Conservation (phyloP, 352 stramenopile species). For the Globisporangium alternatum region DNA sequence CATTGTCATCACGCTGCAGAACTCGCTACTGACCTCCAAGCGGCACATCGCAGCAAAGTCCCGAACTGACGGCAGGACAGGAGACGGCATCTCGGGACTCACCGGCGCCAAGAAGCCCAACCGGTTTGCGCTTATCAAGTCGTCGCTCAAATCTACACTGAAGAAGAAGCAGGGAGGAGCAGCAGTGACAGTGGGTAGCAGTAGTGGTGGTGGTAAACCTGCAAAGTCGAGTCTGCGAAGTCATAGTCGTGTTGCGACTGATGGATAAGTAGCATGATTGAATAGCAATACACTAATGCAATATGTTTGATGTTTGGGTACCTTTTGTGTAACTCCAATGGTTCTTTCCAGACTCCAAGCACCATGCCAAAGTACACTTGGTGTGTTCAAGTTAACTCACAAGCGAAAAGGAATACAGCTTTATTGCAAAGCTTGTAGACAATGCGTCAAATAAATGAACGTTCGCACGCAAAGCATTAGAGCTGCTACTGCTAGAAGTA, state of each 20-base stretch:
- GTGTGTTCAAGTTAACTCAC: too few relatives aligned
- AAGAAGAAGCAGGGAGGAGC: conserved; percentile 29
- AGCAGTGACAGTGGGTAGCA: conserved; percentile 15
- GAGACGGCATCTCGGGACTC: conserved; percentile 51
- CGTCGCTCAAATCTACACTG: conserved; percentile 37
- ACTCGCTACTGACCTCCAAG: conserved; percentile 83
- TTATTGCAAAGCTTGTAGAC: too few relatives aligned
- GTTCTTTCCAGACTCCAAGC: too few relatives aligned
- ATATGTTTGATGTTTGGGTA: too few relatives aligned
- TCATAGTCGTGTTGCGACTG: conserved; percentile 12
- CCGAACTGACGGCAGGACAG: conserved; percentile 39
- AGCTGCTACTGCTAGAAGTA: conserved; percentile 34
- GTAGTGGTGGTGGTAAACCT: conserved; percentile 27
- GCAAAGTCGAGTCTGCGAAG: conserved; percentile 7
- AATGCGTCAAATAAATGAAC: too few relatives aligned
- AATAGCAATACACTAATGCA: too few relatives aligned
- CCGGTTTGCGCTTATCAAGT: conserved; percentile 34
- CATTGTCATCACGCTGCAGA: conserved; percentile 90
- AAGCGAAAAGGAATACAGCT: too few relatives aligned
- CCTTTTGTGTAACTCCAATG: too few relatives aligned
- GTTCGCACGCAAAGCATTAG: too few relatives aligned
- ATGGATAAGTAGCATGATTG: conserved; percentile 1
- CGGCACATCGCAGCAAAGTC: conserved; percentile 49
- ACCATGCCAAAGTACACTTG: too few relatives aligned
- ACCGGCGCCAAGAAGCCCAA: conserved; percentile 19